Evolutionary conservation across 345 rosid genomes (phyloP).

Genomic region (Combretum micranthum): DNA sequence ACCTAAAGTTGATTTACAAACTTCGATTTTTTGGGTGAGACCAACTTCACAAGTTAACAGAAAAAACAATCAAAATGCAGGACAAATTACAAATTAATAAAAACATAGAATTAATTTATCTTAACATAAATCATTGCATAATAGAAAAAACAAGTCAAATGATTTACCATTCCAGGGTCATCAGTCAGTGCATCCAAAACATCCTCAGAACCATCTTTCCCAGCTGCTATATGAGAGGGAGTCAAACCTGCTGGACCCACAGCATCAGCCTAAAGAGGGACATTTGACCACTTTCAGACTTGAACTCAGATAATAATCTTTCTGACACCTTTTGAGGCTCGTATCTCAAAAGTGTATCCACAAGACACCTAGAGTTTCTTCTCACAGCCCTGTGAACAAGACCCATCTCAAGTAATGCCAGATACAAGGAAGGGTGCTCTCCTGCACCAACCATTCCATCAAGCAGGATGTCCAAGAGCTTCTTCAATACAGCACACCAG

Average conservation of each 20-base stretch:
- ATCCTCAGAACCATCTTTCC: constrained; percentile 95
- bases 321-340: constrained; percentile 33
- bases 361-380: constrained; percentile 74
- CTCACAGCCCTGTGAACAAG: constrained; percentile 93
- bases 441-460: constrained; percentile 61
- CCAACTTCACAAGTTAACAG: too few relatives aligned
- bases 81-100: too few relatives aligned
- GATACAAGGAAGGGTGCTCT: constrained; percentile 42
- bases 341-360: constrained; percentile 72
- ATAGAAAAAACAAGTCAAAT: constrained; percentile 8
- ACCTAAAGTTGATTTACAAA: too few relatives aligned
- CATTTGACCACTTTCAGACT: constrained; percentile 19
- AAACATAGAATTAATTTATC: too few relatives aligned
- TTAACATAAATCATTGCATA: not conserved
- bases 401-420: constrained; percentile 64
- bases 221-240: constrained; percentile 98
- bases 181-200: constrained; percentile 75
- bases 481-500: constrained; percentile 92
- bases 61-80: too few relatives aligned
- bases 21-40: too few relatives aligned
- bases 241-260: constrained; percentile 95
- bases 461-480: constrained; percentile 62
- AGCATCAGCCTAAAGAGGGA: constrained; percentile 68
- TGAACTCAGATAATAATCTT: constrained; percentile 15
- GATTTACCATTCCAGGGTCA: constrained; percentile 80